Percentiles rank a stretch among this genome's conserved stretches.
Evolutionary conservation across 1,284 basidiomycete species (phyloP).

Genomic region (Sanghuangporus sanghuang): DNA sequence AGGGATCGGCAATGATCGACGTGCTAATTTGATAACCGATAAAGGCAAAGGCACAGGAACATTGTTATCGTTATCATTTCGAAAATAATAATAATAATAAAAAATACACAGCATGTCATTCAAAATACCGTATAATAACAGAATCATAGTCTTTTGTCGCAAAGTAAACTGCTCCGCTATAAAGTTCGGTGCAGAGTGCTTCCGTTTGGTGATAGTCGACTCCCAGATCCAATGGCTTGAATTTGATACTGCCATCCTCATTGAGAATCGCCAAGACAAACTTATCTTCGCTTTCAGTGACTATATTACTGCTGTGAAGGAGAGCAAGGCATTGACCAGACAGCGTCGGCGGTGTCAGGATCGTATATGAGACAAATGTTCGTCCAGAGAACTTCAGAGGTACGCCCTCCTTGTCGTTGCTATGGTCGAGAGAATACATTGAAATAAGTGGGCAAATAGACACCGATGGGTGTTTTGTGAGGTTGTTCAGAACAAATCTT

Average conservation of each 20-base stretch:
- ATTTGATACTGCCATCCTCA: background rate
- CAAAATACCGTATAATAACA: background rate
- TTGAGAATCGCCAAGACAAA: background rate
- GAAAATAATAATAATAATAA: background rate
- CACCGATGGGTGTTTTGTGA: background rate
- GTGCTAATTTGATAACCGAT: too few relatives aligned
- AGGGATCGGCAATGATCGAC: too few relatives aligned
- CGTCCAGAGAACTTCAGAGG: background rate
- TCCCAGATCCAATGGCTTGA: background rate
- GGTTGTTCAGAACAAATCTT: background rate
- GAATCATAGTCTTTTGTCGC: slow-evolving; percentile 3
- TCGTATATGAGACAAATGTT: background rate
- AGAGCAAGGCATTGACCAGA: background rate
- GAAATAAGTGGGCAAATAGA: background rate
- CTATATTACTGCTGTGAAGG: background rate
- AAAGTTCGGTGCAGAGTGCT: background rate
- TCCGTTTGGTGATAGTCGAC: background rate
- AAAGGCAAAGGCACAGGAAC: too few relatives aligned
- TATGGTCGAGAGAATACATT: background rate
- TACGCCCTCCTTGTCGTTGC: background rate
- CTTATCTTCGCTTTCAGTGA: background rate
- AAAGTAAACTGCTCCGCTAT: background rate
- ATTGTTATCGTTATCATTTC: too few relatives aligned
- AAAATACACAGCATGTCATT: background rate
- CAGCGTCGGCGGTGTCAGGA: background rate